A percentile compares a stretch with the other conserved stretches of the same genome.
These are phyloP conservation scores for Dryas integrifolia DNA, from an alignment of 331 rosid species.

Conservation along the genomic window DNA sequence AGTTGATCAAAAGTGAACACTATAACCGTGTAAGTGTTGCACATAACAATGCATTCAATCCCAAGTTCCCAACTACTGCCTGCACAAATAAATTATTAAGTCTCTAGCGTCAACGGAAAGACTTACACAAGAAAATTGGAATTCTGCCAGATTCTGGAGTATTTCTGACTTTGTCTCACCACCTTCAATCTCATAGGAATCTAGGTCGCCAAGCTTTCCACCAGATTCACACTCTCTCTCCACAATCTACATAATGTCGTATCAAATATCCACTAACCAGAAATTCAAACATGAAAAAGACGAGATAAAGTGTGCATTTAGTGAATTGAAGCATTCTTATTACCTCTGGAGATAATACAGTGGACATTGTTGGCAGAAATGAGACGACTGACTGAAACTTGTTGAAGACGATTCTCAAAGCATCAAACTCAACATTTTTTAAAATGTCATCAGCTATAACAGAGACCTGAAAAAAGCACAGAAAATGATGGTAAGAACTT, in stretches of 20 bases:
- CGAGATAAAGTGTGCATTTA: neutral
- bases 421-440: conserved; percentile 91
- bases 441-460: conserved; percentile 89
- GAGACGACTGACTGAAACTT: conserved; percentile 81
- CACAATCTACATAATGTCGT: conserved; percentile 43
- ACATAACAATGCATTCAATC: neutral
- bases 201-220: conserved; percentile 81
- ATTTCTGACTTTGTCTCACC: conserved; percentile 91
- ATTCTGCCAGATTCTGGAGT: conserved; percentile 92
- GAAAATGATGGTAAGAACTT: neutral
- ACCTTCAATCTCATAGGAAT: conserved; percentile 92
- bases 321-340: neutral
- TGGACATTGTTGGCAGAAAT: conserved; percentile 70
- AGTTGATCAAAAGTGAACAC: neutral
- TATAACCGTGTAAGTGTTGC: neutral
- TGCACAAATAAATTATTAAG: neutral
- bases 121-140: conserved; percentile 97
- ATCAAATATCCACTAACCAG: conserved; percentile 15
- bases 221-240: conserved; percentile 89
- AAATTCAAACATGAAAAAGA: conserved; percentile 2
- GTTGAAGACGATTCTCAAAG: conserved; percentile 75
- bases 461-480: conserved; percentile 58
- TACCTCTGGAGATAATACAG: conserved; percentile 91
- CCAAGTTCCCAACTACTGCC: neutral
- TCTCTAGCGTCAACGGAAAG: neutral